Base-by-base conservation (phyloP, 2,329 filamentous ascomycete genomes). In the Penicillium rolfsii region DNA sequence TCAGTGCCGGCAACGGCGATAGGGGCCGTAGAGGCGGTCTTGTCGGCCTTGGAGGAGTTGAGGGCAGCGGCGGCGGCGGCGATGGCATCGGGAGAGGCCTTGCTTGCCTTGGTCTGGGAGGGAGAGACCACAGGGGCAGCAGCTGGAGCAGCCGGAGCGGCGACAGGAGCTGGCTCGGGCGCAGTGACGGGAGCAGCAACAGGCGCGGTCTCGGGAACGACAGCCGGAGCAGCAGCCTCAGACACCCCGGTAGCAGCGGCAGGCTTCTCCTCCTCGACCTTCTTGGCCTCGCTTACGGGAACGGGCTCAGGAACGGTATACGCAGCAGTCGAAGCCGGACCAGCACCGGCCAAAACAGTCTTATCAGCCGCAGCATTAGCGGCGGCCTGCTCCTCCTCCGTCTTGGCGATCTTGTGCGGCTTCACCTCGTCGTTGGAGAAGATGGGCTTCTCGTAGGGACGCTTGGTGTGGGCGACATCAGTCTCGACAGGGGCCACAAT, bases 391-490 rank as follows among this genome's bases (percentile, higher is more conserved):
- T 71, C 70, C 60, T 71, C 73, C 24, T 75, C 73, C 0, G 74
- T 72, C 62, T 74, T 75, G 64, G 70, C 59, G 24, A 76, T 75
- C 68, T 77, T 77, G 62, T 67, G 65, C 35, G 74, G 74, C 64
- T 75, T 73, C 53, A 68, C 65, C 22, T 76, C 72, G 41, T 74
- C 71, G 50, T 65, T 70, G 22, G 67, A 62, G 60, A 74, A 70
- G 49, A 71, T 59, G 40, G 71, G 71, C 53, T 65, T 74, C 65
- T 77, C 74, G 54, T 76, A 73, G n/a, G 75, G 72, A 26, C 75
- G 73, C 71, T 77, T 77, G 36, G 60, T 49, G 43, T 76, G 72
- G 9, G 63, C 59, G 24, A 65, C 68, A 16, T 67, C 56, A 50
- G 33, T 62, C 49, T 74, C 69, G 49, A 24, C 49, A 22, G 49